Conservation (phyloP, 2,329 filamentous ascomycete species). For the Monosporascus sp. region DNA sequence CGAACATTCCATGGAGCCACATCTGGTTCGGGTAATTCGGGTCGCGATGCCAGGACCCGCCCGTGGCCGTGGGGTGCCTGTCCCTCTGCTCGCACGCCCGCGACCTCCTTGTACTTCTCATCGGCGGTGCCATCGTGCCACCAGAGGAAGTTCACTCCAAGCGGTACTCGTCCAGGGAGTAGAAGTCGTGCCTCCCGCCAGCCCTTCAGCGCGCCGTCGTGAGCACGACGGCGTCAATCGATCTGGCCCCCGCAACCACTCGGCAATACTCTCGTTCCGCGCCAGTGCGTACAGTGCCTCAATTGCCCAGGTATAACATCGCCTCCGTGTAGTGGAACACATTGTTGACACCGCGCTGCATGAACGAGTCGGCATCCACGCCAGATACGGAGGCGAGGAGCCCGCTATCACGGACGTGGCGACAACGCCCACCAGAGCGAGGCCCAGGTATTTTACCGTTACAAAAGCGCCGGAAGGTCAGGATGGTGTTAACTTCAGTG, state of each 20-base stretch:
- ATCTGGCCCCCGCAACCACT: slow-evolving; percentile 37
- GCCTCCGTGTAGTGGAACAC: slow-evolving; percentile 40
- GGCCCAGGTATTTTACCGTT: slow-evolving; percentile 14
- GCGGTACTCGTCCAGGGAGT: slow-evolving; percentile 44
- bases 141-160: slow-evolving; percentile 41
- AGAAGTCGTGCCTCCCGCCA: slow-evolving; percentile 39
- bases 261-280: slow-evolving; percentile 33
- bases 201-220: slow-evolving; percentile 36
- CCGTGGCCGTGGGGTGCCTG: slow-evolving; percentile 38
- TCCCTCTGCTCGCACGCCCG: slow-evolving; percentile 37
- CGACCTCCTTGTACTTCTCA: slow-evolving; percentile 40
- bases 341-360: slow-evolving; percentile 31
- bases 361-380: slow-evolving; percentile 42
- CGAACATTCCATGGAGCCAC: slow-evolving; percentile 38
- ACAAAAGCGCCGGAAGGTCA: neutral
- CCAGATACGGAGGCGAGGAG: slow-evolving; percentile 24
- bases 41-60: slow-evolving; percentile 48
- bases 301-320: slow-evolving; percentile 37
- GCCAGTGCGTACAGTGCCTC: slow-evolving; percentile 36
- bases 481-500: neutral
- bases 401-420: slow-evolving; percentile 6
- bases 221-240: slow-evolving; percentile 34
- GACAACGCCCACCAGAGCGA: slow-evolving; percentile 9
- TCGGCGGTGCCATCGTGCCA: slow-evolving; percentile 38
- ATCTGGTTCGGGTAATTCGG: slow-evolving; percentile 24